phyloP scores from a whole-genome alignment of 2,329 filamentous ascomycete species.

The Colletotrichum sp. region DNA sequence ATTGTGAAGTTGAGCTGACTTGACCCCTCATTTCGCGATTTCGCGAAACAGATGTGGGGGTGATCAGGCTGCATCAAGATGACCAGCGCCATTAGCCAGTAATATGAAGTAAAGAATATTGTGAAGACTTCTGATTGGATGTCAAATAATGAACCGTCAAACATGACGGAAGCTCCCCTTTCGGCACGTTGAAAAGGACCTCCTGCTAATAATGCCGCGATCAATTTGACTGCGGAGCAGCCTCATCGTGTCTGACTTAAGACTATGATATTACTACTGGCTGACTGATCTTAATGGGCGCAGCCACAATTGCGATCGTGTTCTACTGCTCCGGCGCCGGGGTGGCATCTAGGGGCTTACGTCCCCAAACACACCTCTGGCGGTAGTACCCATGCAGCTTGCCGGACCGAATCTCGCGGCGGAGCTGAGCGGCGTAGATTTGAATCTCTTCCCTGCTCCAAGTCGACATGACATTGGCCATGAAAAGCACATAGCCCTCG shows the following conservation, averaged over 20 bases:
- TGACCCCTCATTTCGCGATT: no score
- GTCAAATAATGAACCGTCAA: no score
- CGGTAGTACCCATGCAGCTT: conserved; percentile 33
- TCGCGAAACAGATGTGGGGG: no score
- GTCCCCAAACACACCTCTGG: conserved; percentile 32
- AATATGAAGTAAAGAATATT: no score
- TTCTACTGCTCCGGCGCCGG: not conserved
- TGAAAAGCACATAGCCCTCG: conserved; percentile 36
- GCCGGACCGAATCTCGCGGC: conserved; percentile 32
- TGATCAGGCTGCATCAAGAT: no score
- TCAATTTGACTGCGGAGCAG: no score
- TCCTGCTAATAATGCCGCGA: no score
- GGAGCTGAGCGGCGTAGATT: conserved; percentile 37
- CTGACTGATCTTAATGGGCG: fast-evolving
- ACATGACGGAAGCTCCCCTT: no score
- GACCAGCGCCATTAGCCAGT: no score
- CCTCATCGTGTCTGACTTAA: not conserved
- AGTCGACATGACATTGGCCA: conserved; percentile 37
- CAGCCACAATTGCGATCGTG: not conserved
- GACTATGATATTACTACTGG: not conserved
- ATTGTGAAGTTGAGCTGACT: no score
- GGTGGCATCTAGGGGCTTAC: conserved; percentile 21
- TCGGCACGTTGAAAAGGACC: no score
- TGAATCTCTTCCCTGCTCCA: conserved; percentile 39
- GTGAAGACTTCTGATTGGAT: no score